Evolutionary conservation across 345 rosid genomes (phyloP).

Genomic region (Salix udensis): DNA sequence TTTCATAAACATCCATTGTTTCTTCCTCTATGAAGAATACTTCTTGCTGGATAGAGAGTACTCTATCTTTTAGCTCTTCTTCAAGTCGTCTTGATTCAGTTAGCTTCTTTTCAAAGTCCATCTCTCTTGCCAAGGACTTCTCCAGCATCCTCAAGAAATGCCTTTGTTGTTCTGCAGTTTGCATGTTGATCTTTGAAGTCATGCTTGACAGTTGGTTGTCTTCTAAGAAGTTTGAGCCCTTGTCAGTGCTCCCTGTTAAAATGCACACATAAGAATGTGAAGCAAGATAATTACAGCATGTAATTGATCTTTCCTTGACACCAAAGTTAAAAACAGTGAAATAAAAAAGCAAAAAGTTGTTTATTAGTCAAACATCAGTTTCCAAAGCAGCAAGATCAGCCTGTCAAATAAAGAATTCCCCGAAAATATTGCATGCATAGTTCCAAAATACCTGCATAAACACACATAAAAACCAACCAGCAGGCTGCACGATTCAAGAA

Average conservation of each 20-base stretch:
- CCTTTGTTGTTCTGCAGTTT: conserved; percentile 79
- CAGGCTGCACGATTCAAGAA: neutral
- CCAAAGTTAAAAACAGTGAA: neutral
- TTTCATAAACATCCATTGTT: conserved; percentile 44
- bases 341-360: neutral
- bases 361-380: neutral
- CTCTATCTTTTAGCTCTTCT: conserved; percentile 47
- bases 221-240: conserved; percentile 23
- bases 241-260: conserved; percentile 47
- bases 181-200: conserved; percentile 55
- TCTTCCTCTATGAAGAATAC: conserved; percentile 63
- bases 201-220: conserved; percentile 39
- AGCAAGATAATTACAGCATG: neutral
- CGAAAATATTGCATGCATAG: neutral
- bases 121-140: conserved; percentile 88
- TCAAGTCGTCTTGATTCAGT: conserved; percentile 59
- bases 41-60: conserved; percentile 55
- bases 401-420: conserved; percentile 5
- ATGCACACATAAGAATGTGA: conserved; percentile 17
- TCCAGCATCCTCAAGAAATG: conserved; percentile 83
- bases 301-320: conserved; percentile 7
- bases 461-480: neutral
- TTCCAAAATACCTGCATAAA: neutral
- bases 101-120: conserved; percentile 82
- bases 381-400: conserved; percentile 3